Base-by-base conservation (phyloP, 148 eudicot genomes). In the Spergularia marina region DNA sequence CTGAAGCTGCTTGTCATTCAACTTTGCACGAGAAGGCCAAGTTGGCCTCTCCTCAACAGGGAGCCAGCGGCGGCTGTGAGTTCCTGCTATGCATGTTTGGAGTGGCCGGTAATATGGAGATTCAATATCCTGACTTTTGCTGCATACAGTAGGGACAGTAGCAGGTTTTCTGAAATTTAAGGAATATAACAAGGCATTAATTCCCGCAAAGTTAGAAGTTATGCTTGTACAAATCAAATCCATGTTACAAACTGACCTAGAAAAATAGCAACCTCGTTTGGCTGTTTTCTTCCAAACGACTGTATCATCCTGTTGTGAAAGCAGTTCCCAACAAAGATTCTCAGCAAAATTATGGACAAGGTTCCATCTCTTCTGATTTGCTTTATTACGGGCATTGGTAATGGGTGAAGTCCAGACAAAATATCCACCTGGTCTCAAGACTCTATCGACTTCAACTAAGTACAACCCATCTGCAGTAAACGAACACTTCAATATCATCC, bases 361-460 rank as follows among this genome's bases (percentile, higher is more conserved):
- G 70, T 80, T 76, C 99, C 99, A 96, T 82, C 82, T 86, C 80
- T 96, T 92, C 78, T 82, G 88, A 73, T 89, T 88, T 70, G 70
- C 89, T 83, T 96, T 96, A 57, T 91, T 89, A 74, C 91, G 98
- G 44, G 91, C 81, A 81, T 86, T 89, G 73, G 92, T 92, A 59
- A 95, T 79, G 49, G 91, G 97, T 65, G 97, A 93, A 68, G 98
- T 96, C 99, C 99, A 96, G 55, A 96, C 99, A 85, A 96, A 96
- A 78, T 96, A 96, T 83, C 98, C 99, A 79, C 99, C 97, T 34
- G 99, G 99, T 77, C 91, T 84, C 79, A 96, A 75, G 71, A 92
- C 86, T 78, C 99, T 86, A 84, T 96, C 97, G 77, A 82, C 99
- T 86, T 96, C 99, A 77, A 88, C 68, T 82, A 96, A 85, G 82